Evolutionary conservation across 805 yeast species (phyloP).

Genomic region (Pichia phayaonensis): DNA sequence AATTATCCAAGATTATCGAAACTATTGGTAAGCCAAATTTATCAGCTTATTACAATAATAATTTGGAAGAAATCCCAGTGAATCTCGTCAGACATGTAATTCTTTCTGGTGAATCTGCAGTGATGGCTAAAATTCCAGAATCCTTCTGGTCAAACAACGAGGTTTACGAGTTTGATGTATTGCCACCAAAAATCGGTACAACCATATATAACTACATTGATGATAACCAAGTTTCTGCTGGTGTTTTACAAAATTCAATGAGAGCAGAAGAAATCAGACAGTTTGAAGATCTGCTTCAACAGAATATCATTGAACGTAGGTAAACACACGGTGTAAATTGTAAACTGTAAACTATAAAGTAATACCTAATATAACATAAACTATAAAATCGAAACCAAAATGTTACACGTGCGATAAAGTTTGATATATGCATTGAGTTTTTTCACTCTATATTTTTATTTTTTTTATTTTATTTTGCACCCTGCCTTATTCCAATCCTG

Average conservation of each 20-base stretch:
- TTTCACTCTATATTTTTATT: too few species aligned
- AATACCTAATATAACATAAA: too few species aligned
- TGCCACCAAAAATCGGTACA: slow-evolving; percentile 55
- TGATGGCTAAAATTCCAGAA: slow-evolving; percentile 64
- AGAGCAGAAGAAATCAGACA: slow-evolving; percentile 22
- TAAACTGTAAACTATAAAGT: too few species aligned
- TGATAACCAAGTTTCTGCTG: slow-evolving; percentile 37
- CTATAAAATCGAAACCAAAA: too few species aligned
- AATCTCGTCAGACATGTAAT: slow-evolving; percentile 63
- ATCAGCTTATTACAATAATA: slow-evolving; percentile 14
- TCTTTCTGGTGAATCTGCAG: slow-evolving; percentile 60
- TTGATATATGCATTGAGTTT: too few species aligned
- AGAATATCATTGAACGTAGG: slow-evolving; percentile 10
- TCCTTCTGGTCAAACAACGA: slow-evolving; percentile 54
- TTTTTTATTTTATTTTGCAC: too few species aligned
- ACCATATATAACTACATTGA: slow-evolving; percentile 39
- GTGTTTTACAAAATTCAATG: slow-evolving; percentile 24
- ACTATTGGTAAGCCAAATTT: slow-evolving; percentile 12
- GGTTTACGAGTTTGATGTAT: slow-evolving; percentile 60
- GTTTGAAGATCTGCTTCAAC: slow-evolving; percentile 18
- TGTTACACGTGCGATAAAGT: not conserved
- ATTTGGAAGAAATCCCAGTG: slow-evolving; percentile 38
- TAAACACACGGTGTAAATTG: not conserved
- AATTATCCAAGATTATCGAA: slow-evolving; percentile 14
- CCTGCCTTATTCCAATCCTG: not conserved